These are phyloP conservation scores for Galeopsis tetrahit DNA, from an alignment of 257 asterid species.

Conservation along the genomic window DNA sequence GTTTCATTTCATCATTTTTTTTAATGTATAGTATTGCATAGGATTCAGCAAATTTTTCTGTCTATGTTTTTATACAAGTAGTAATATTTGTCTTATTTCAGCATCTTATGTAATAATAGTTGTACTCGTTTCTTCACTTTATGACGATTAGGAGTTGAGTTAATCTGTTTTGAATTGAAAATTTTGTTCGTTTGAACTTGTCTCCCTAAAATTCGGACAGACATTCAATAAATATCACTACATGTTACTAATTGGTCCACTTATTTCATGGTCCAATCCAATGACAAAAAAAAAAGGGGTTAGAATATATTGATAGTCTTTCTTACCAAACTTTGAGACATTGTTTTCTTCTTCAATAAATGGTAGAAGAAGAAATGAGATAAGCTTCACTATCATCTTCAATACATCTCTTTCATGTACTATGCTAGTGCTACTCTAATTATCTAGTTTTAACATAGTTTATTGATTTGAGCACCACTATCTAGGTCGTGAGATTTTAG, in stretches of 20 bases:
- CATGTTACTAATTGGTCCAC: conserved; percentile 33
- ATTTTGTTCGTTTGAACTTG: too few species aligned
- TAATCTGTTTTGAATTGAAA: too few species aligned
- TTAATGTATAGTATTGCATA: neutral
- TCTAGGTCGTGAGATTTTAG: too few species aligned
- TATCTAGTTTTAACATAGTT: neutral
- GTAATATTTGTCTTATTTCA: neutral
- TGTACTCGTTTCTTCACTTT: too few species aligned
- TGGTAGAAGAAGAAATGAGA: neutral
- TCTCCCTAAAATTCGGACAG: neutral
- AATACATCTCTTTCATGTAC: neutral
- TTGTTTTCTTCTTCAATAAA: neutral
- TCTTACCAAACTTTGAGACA: conserved; percentile 19
- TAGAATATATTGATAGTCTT: conserved; percentile 1
- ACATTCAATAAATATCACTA: conserved; percentile 20
- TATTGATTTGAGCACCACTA: too few species aligned
- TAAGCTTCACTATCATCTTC: neutral
- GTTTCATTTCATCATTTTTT: conserved; percentile 4
- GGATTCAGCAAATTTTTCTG: neutral
- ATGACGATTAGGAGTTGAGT: too few species aligned
- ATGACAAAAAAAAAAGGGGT: neutral
- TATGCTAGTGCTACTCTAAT: neutral
- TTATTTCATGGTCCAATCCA: conserved; percentile 25
- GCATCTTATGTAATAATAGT: too few species aligned
- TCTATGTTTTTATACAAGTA: neutral